Evolutionary conservation across 1,284 basidiomycete genomes (phyloP).

Genomic region (Puccinia hordei): DNA sequence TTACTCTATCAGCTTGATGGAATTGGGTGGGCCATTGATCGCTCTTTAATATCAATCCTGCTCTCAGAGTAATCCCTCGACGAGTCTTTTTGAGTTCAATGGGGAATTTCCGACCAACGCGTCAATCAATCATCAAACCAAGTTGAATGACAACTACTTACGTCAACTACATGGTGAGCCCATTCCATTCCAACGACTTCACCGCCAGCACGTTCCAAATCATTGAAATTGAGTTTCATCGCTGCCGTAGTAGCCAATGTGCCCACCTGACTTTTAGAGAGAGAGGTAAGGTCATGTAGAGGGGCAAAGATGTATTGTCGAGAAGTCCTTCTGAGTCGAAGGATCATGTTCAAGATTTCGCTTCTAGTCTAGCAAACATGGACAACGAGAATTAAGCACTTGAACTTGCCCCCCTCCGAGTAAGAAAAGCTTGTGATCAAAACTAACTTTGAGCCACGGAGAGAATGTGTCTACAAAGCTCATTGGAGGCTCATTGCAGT

Average conservation of each 20-base stretch:
- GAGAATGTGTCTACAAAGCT: slow-evolving; percentile 74
- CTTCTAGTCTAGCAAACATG: slow-evolving; percentile 38
- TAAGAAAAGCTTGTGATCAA: neutral
- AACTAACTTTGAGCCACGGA: slow-evolving; percentile 76
- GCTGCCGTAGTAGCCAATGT: slow-evolving; percentile 59
- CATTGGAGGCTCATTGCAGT: slow-evolving; percentile 72
- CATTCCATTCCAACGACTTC: slow-evolving; percentile 90
- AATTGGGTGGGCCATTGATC: slow-evolving; percentile 84
- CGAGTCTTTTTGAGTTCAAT: slow-evolving; percentile 67
- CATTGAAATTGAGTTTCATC: slow-evolving; percentile 56
- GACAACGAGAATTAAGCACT: slow-evolving; percentile 37
- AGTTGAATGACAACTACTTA: slow-evolving; percentile 57
- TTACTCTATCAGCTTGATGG: slow-evolving; percentile 55
- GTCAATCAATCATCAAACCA: neutral
- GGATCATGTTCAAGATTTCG: slow-evolving; percentile 63
- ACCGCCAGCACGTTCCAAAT: slow-evolving; percentile 76
- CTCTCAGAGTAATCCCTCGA: slow-evolving; percentile 86
- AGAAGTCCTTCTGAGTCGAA: slow-evolving; percentile 73
- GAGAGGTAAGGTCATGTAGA: slow-evolving; percentile 76
- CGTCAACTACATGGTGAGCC: slow-evolving; percentile 86
- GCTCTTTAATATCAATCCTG: slow-evolving; percentile 76
- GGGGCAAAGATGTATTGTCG: slow-evolving; percentile 83
- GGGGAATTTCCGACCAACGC: neutral
- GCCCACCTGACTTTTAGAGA: slow-evolving; percentile 70
- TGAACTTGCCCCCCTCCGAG: neutral